Evolutionary conservation across 495 filamentous ascomycete genomes (phyloP), one percentile per base, ranked within the genome.

Genomic region (Lineolata rhizophorae): DNA sequence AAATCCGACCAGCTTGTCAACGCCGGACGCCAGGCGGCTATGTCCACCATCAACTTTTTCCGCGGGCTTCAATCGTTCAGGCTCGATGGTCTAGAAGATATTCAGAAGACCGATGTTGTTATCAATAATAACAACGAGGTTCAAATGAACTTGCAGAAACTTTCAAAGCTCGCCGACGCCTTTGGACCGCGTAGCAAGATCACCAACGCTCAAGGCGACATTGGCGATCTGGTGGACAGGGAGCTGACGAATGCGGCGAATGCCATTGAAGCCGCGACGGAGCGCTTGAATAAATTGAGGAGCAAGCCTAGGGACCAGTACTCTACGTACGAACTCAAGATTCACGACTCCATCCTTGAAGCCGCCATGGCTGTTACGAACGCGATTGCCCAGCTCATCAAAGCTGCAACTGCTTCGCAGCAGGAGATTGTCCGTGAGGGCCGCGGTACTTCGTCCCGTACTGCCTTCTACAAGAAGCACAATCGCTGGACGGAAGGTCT

Each of bases 401-500:
- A 87, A 55, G 90, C 87, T 4, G 87, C 87, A 37, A 94, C 90
- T 2, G 72, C 65, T 21, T 84, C 82, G 1, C 87, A 97, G 49
- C 74, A 92, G 48, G 87, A 97, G 54, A 97, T 97, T 46, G 87
- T 97, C n/a, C 72, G 81, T 27, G 79, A 92, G 47, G 87, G 87
- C 11, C 73, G 80, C 9, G 87, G 87, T 33, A 76, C 70, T 34
- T 77, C 80, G 22, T 87, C 82, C 24, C 65, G 70, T 16, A 84
- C 85, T n/a, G 80, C 82, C 21, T 97, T 95, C 61, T 97, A 97
- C 71, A 97, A 97, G 66, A 92, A 92, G 59, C 90, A 94, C 62
- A 80, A 80, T 43, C 72, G 87, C 25, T 97, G 87, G 87, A 95
- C 87, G 0, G 90, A 97, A 48, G 87, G 87, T 29, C 65, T 97